Conservation (phyloP, 441 rosid species). For the Adansonia rubrostipa region DNA sequence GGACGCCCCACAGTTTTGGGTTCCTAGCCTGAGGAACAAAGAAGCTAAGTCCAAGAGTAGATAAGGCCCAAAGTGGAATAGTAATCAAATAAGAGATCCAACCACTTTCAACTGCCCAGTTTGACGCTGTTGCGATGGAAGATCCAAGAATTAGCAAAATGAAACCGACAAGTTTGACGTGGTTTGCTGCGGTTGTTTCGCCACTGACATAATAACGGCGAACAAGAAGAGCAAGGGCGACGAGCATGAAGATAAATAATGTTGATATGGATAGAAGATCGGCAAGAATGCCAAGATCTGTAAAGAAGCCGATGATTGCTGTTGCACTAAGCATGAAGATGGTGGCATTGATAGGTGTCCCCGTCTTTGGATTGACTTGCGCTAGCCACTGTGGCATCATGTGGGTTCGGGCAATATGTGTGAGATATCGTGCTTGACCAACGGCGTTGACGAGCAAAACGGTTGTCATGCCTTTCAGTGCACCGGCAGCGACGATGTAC, state of each 20-base stretch:
- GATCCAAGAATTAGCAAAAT: slow-evolving; percentile 50
- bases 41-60: slow-evolving; percentile 44
- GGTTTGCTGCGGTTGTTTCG: slow-evolving; percentile 43
- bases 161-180: slow-evolving; percentile 47
- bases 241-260: slow-evolving; percentile 70
- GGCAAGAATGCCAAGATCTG: slow-evolving; percentile 51
- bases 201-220: slow-evolving; percentile 72
- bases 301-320: slow-evolving; percentile 65
- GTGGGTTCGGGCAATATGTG: slow-evolving; percentile 78
- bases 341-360: slow-evolving; percentile 76
- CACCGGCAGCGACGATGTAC: slow-evolving; percentile 77
- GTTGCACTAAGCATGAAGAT: slow-evolving; percentile 61
- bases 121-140: slow-evolving; percentile 48
- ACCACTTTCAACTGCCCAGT: slow-evolving; percentile 50
- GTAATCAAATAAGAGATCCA: slow-evolving; percentile 66
- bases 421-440: slow-evolving; percentile 75
- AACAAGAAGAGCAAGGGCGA: slow-evolving; percentile 69
- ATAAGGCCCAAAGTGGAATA: slow-evolving; percentile 57
- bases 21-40: slow-evolving; percentile 66
- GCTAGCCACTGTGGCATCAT: slow-evolving; percentile 90
- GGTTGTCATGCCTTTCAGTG: slow-evolving; percentile 81
- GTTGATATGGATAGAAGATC: slow-evolving; percentile 70
- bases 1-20: slow-evolving; percentile 76
- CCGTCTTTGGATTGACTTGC: slow-evolving; percentile 57
- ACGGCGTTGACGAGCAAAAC: slow-evolving; percentile 64